Conservation (phyloP, 495 filamentous ascomycete genomes). For the Aspergillus nidulans region DNA sequence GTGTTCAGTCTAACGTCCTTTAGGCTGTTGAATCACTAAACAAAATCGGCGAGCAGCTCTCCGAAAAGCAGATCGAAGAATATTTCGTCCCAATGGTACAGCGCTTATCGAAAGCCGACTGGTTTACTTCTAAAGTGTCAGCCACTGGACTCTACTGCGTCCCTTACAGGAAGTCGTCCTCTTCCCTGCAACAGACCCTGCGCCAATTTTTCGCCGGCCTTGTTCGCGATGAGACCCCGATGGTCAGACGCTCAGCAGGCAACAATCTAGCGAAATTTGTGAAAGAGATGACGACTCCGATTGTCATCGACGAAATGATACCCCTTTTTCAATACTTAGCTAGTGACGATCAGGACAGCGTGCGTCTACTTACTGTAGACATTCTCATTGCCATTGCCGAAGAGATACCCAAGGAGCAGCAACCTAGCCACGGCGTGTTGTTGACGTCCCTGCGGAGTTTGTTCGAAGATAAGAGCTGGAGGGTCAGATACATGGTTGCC, state of each 20-base stretch:
- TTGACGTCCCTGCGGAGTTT: slow-evolving; percentile 83
- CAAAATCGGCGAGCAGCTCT: slow-evolving; percentile 93
- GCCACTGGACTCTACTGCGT: slow-evolving; percentile 90
- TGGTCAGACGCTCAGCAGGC: slow-evolving; percentile 94
- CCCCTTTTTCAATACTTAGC: slow-evolving; percentile 96
- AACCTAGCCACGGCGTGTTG: slow-evolving; percentile 89
- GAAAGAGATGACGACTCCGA: slow-evolving; percentile 83
- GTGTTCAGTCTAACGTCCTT: slow-evolving; percentile 17
- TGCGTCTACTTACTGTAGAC: slow-evolving; percentile 91
- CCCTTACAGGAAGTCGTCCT: slow-evolving; percentile 84
- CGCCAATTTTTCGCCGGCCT: slow-evolving; percentile 85
- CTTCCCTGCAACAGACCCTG: slow-evolving; percentile 79
- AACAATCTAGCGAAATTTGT: slow-evolving; percentile 97
- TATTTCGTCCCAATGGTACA: slow-evolving; percentile 91
- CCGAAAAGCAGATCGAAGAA: slow-evolving; percentile 88
- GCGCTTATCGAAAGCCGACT: slow-evolving; percentile 96
- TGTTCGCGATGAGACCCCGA: slow-evolving; percentile 97
- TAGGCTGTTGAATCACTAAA: slow-evolving; percentile 98
- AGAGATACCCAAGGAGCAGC: slow-evolving; percentile 95
- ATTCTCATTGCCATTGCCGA: slow-evolving; percentile 95
- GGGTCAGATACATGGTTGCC: slow-evolving; percentile 98
- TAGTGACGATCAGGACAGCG: slow-evolving; percentile 94
- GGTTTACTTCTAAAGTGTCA: slow-evolving; percentile 99
- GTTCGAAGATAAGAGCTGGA: slow-evolving; percentile 99
- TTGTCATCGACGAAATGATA: slow-evolving; percentile 98